Base-by-base conservation (phyloP, 805 yeast genomes). In the Candida coquimbonensis region DNA sequence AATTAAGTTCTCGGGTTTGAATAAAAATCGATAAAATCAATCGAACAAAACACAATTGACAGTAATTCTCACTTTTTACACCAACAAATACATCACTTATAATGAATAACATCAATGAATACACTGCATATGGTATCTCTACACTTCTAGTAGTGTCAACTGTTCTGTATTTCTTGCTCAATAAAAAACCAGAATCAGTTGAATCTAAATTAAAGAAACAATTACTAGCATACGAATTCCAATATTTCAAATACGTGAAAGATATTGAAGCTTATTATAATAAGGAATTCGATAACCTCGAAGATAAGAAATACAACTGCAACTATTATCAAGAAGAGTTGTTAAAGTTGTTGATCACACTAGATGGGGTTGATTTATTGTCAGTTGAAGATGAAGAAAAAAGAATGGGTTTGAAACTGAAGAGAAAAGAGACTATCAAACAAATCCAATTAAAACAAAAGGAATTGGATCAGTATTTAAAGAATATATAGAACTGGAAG, bases 381-480 rank as follows among this genome's bases (percentile, higher is more conserved):
- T 21, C 24, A 5, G 53, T 52, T 35, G 33, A 62, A 7, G 68
- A 67, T n/a, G 59, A 50, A 27, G 68, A 67, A 7, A 70, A 66
- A 13, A 75, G 75, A 42, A 44, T 49, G 12, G 74, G 72, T 55
- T 65, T 85, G 51, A 75, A 86, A 51, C 67, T 67, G 24, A 71
- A 70, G 56, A 72, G 95, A 52, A 83, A 79, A 57, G 72, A 68
- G 43, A 73, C 75, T 7, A 80, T 85, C 51, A 78, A 74, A 53
- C 64, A 69, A 39, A 74, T 84, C 41, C 95, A 85, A 37, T n/a
- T 25, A 3, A 38, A 32, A 12, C 46, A 41, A 19, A 53, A 50
- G 35, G 46, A 36, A 7, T 43, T 55, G 9, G 57, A 55, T 36
- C 39, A 7, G 6, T 52, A 43, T 34, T 47, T 44, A 31, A 45